A percentile compares a stretch with the other conserved stretches of the same genome.
Evolutionary conservation across 306 rosid species (phyloP).

Genomic region (Cucumis cinereus): DNA sequence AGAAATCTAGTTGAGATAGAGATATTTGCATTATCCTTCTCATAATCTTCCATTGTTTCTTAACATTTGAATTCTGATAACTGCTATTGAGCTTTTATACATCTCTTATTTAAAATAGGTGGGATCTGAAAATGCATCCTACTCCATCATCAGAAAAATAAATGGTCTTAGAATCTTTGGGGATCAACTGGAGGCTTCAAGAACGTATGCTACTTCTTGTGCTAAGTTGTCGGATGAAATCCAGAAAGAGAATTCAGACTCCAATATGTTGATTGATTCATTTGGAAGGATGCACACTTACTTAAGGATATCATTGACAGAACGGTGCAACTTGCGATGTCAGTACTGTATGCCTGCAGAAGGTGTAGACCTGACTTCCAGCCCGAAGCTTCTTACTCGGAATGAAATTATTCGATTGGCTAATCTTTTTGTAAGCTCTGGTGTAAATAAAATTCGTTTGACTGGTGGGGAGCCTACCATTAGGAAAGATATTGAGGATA

Average conservation of each 20-base stretch:
- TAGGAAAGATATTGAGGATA: conserved; percentile 78
- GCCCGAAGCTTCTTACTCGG: conserved; percentile 39
- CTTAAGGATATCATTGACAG: conserved; percentile 88
- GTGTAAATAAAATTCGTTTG: conserved; percentile 72
- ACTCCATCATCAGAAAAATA: conserved; percentile 12
- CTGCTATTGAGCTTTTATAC: background rate
- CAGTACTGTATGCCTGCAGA: conserved; percentile 90
- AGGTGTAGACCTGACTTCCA: conserved; percentile 79
- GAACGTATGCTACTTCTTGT: conserved; percentile 32
- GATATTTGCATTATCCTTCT: background rate
- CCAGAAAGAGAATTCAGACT: conserved; percentile 30
- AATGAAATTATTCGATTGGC: conserved; percentile 61
- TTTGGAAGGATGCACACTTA: conserved; percentile 88
- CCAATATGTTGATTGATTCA: conserved; percentile 86
- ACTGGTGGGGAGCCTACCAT: conserved; percentile 94
- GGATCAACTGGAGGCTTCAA: conserved; percentile 21
- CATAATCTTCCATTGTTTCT: background rate
- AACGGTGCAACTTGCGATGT: conserved; percentile 87
- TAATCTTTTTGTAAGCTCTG: conserved; percentile 58
- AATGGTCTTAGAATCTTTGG: conserved; percentile 10
- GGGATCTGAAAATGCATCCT: conserved; percentile 22
- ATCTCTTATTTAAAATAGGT: conserved; percentile 23
- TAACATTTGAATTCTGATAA: background rate
- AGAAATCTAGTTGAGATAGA: background rate
- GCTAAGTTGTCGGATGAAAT: conserved; percentile 34